Evolutionary conservation across 2,329 filamentous ascomycete species (phyloP), one percentile per base, ranked within the genome.

Genomic region (Camillea tinctor): DNA sequence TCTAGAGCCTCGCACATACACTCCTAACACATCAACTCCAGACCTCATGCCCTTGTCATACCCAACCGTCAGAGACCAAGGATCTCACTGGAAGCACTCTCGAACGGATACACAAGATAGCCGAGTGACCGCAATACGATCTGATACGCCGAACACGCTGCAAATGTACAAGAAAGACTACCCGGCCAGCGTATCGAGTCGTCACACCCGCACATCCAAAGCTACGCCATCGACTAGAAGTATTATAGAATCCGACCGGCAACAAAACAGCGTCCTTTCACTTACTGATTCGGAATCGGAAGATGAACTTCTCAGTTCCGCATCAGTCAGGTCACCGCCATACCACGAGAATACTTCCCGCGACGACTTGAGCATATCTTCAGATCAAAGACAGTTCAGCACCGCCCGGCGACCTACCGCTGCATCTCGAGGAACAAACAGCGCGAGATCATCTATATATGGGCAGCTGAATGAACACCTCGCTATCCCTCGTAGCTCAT

Each of bases 201-300:
- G 81, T 44, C 79, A 84, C 57, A 86, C 82, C 1, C 77, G 81
- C 50, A 84, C 81, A 0, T 85, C 83, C 1, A 83, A 80, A 65
- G 79, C 80, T 0, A 84, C 83, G 0, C 78, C 76, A 17, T 83
- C 82, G 0, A 75, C 76, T 9, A 76, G 69, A 26, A 84, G 82
- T 64, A 72, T 84, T 17, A 70, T 78, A 6, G 80, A 81, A 40
- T 76, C 81, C 1, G 83, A 87, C 61, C 73, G 85, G 5, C 77
- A 83, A 50, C 78, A 83, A 55, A 84, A 77, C 60, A 86, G 84
- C 61, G 77, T 87, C 1, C 72, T 87, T 15, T 82, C 83, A 1
- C 76, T 87, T 1, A 85, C 83, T 1, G 72, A 74, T 1, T 85
- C 84, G 0, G 83, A 86, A 0, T 84, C 86, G 59, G 81, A 82